Base-by-base conservation (phyloP, 768 basidiomycete species). In the Suillus lakei region DNA sequence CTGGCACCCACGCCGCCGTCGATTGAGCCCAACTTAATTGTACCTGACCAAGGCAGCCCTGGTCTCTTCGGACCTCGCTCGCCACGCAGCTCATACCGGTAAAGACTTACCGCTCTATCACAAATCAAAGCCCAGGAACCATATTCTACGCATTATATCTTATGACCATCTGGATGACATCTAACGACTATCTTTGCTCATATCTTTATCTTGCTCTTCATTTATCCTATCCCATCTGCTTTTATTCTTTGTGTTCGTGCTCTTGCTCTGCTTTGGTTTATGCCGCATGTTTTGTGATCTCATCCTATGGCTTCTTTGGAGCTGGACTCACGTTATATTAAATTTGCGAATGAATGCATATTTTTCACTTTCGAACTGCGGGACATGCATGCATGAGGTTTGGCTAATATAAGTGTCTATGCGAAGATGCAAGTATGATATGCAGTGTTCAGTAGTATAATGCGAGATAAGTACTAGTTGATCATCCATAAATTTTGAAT, bases 41-140 rank as follows among this genome's bases (percentile, higher is more conserved):
- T 90, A 28, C 89, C 90, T 34, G 84, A 83, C 13, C 79, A 78
- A 56, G 77, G 79, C 44, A 88, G 84, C 64, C 88, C 87, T 50
- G 91, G 92, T 36, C 76, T 95, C 66, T 95, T 94, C 72, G 93
- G 93, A 38, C 91, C 92, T 48, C 82, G 90, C 46, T 87, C 90
- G n/a, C 89, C 88, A 13, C 79, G 83, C 61, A 77, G 77, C 60
- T 81, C 80, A 6, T 74, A 68, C 62, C 73, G 68, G 56, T 74
- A 26, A 30, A 59, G 38, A 41, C 32, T 32, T 30, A 6, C 21
- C 6, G 26, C 13, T 12, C 7, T 12, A 30, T 60, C 7, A 2
- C 16, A 21, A 26, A 18, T 28, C 28, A 18, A 39, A 39, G 23
- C 10, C 26, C 58, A 26, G 18, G 18, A 28, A 13, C 18, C 26